These are phyloP conservation scores for Trypanosoma caninum DNA, from an alignment of 208 protist genomes.

Conservation along the genomic window DNA sequence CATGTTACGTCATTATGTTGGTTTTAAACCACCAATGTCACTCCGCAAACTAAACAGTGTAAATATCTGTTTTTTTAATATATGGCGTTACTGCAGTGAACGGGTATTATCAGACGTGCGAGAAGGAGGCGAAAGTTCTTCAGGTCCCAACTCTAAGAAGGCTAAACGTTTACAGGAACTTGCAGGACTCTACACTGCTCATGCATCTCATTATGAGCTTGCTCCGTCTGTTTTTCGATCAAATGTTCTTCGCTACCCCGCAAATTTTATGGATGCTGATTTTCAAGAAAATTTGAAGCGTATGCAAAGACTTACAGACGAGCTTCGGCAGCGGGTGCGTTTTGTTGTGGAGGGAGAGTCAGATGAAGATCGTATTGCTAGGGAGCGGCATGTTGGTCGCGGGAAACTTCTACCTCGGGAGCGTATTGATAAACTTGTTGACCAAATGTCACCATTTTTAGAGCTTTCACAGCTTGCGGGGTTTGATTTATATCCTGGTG, in stretches of 20 bases:
- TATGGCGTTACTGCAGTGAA: no score
- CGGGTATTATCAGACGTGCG: no score
- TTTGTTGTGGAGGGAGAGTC: constrained; percentile 31
- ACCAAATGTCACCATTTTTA: constrained; percentile 92
- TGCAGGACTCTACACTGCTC: constrained; percentile 29
- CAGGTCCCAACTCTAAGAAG: no score
- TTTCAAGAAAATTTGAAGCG: constrained; percentile 48
- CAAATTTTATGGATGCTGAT: constrained; percentile 26
- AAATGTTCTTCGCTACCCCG: constrained; percentile 49
- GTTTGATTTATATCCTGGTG: constrained; percentile 89
- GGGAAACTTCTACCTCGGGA: constrained; percentile 91
- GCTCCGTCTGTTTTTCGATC: constrained; percentile 17
- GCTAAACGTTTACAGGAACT: neutral
- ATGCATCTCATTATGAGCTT: constrained; percentile 48
- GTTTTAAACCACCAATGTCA: no score
- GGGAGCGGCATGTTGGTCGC: constrained; percentile 37
- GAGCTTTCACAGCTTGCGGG: constrained; percentile 95
- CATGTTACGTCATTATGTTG: no score
- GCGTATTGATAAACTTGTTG: constrained; percentile 90
- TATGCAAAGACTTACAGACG: constrained; percentile 44
- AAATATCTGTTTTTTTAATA: no score
- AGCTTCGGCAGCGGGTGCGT: constrained; percentile 36
- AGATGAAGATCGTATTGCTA: constrained; percentile 21
- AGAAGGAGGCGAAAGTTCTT: no score
- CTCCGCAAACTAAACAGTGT: no score